Evolutionary conservation across 139 green algal genomes (phyloP).

Genomic region (Chlamydomonas incerta): DNA sequence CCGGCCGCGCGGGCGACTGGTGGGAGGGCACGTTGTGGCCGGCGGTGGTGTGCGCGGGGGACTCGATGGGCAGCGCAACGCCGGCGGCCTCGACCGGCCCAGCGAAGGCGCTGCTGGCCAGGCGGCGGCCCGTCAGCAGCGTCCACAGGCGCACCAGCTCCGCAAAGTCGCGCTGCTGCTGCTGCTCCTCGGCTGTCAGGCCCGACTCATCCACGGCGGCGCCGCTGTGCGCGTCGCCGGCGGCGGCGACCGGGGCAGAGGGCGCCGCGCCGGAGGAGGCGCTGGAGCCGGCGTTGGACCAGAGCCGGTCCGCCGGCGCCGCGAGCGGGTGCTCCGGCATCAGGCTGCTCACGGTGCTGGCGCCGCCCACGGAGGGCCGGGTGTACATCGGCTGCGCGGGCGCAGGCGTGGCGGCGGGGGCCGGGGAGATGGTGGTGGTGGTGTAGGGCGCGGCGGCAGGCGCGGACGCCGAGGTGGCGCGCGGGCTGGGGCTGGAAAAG

Average conservation of each 20-base stretch:
- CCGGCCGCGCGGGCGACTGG: too few relatives aligned
- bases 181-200: neutral
- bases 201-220: too few relatives aligned
- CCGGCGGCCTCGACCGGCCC: neutral
- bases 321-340: conserved; percentile 23
- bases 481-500: too few relatives aligned
- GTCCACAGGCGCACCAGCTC: conserved; percentile 39
- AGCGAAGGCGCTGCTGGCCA: neutral
- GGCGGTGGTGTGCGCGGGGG: too few relatives aligned
- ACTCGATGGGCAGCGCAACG: neutral
- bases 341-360: neutral
- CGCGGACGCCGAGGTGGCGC: too few relatives aligned
- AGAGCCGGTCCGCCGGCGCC: neutral
- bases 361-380: neutral
- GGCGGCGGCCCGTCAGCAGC: conserved; percentile 20
- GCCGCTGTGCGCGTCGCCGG: neutral
- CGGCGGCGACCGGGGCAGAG: neutral
- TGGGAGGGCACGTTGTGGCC: too few relatives aligned
- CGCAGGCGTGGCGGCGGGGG: too few relatives aligned
- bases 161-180: conserved; percentile 30
- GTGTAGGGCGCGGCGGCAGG: neutral
- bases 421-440: neutral
- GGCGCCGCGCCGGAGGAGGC: neutral
- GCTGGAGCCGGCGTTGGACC: neutral
- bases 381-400: neutral